These are phyloP conservation scores for Solanum lycopersicoides DNA, from an alignment of 257 asterid genomes.

Conservation along the genomic window DNA sequence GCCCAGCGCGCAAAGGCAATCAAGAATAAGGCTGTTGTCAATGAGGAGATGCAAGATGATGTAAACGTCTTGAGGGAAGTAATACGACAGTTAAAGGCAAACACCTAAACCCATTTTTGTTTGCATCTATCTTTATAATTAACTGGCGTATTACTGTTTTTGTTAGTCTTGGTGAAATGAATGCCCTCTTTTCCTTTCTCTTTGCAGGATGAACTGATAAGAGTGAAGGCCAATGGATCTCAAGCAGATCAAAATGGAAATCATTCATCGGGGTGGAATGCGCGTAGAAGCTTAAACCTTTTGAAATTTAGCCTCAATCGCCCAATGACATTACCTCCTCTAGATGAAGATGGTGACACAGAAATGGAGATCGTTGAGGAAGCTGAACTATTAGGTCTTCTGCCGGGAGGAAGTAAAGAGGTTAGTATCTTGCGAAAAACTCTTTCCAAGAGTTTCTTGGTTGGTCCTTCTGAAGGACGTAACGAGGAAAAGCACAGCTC, in stretches of 20 bases:
- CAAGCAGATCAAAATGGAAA: conserved; percentile 49
- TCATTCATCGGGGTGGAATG: conserved; percentile 74
- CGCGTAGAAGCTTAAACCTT: conserved; percentile 84
- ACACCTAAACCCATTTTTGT: neutral
- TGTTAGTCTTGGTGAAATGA: neutral
- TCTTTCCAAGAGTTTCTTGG: neutral
- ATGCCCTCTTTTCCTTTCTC: neutral
- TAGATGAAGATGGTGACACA: conserved; percentile 79
- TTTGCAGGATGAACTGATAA: conserved; percentile 60
- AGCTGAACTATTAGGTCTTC: conserved; percentile 10
- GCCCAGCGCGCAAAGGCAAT: conserved; percentile 99
- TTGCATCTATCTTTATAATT: neutral
- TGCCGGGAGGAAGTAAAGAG: neutral
- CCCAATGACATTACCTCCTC: conserved; percentile 53
- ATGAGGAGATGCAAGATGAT: conserved; percentile 96
- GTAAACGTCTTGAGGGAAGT: conserved; percentile 78
- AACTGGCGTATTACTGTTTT: neutral
- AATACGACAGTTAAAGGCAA: conserved; percentile 72
- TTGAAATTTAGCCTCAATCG: conserved; percentile 88
- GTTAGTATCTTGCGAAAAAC: neutral
- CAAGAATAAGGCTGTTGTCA: conserved; percentile 79
- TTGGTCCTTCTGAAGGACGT: conserved; percentile 12
- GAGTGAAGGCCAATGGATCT: conserved; percentile 57
- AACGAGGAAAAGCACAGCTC: conserved; percentile 1
- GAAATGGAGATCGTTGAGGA: conserved; percentile 90